phyloP scores from a whole-genome alignment of 441 rosid genomes.

The Gossypium aridum region DNA sequence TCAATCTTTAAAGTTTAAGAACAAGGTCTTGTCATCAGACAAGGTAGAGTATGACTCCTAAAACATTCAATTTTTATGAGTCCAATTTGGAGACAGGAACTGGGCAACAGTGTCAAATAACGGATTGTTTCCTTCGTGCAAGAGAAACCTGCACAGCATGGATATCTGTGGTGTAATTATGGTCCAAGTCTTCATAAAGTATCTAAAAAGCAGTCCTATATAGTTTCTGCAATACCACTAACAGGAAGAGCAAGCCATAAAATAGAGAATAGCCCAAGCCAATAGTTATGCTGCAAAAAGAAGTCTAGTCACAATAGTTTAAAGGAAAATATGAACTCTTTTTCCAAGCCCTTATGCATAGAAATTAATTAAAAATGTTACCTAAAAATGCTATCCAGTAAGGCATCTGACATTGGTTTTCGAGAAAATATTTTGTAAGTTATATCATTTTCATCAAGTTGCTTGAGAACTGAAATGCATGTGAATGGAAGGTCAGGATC shows the following conservation, averaged over 20 bases:
- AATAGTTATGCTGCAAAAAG: not conserved
- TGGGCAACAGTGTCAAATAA: not conserved
- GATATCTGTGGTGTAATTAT: not conserved
- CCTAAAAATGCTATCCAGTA: constrained; percentile 81
- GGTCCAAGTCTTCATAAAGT: not conserved
- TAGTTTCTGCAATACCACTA: not conserved
- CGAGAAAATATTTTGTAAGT: constrained; percentile 83
- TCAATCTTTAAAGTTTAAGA: not conserved
- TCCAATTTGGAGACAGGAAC: not conserved
- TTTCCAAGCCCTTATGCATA: not conserved
- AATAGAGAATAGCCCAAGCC: not conserved
- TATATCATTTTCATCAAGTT: constrained; percentile 43
- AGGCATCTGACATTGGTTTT: constrained; percentile 44
- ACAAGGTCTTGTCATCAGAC: not conserved
- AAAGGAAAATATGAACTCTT: not conserved
- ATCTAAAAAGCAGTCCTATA: not conserved
- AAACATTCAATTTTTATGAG: not conserved
- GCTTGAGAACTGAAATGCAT: constrained; percentile 66
- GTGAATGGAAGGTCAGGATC: constrained; percentile 72
- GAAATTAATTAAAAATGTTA: constrained; percentile 15
- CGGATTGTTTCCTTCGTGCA: not conserved
- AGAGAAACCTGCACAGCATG: not conserved
- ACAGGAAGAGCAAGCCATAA: not conserved
- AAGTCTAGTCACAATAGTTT: not conserved
- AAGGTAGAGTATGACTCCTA: not conserved